Conservation (phyloP, 169 alveolate genomes). For the Plasmodium inui region DNA sequence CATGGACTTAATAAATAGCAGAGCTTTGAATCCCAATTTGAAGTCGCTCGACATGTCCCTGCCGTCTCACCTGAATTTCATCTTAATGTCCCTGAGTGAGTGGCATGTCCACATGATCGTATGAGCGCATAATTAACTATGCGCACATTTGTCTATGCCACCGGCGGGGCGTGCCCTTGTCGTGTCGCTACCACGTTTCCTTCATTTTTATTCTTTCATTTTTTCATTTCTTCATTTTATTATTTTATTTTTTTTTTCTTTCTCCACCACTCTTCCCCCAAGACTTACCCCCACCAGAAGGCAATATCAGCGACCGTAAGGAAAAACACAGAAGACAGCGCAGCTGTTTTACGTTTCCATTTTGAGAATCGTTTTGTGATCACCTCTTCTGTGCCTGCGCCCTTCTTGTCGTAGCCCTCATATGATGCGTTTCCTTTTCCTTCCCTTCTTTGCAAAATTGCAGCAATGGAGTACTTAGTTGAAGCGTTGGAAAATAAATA, state of each 20-base stretch:
- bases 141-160: not conserved
- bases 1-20: conserved; percentile 40
- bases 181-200: not conserved
- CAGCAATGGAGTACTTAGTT: conserved; percentile 74
- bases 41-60: conserved; percentile 55
- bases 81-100: conserved; percentile 62
- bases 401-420: not conserved
- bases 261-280: not conserved
- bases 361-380: not conserved
- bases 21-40: conserved; percentile 36
- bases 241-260: not conserved
- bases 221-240: too few species aligned
- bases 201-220: not conserved
- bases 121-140: not conserved
- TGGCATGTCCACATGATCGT: not conserved
- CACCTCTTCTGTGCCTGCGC: not conserved
- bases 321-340: not conserved
- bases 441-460: not conserved
- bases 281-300: conserved; percentile 3
- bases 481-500: conserved; percentile 72
- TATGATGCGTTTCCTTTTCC: not conserved
- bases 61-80: conserved; percentile 48
- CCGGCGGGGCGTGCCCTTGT: not conserved
- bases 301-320: not conserved
- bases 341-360: not conserved